Percentiles rank a stretch among this genome's conserved stretches.
These are phyloP conservation scores for Clitoria ternatea DNA, from an alignment of 306 rosid species.

Conservation along the genomic window DNA sequence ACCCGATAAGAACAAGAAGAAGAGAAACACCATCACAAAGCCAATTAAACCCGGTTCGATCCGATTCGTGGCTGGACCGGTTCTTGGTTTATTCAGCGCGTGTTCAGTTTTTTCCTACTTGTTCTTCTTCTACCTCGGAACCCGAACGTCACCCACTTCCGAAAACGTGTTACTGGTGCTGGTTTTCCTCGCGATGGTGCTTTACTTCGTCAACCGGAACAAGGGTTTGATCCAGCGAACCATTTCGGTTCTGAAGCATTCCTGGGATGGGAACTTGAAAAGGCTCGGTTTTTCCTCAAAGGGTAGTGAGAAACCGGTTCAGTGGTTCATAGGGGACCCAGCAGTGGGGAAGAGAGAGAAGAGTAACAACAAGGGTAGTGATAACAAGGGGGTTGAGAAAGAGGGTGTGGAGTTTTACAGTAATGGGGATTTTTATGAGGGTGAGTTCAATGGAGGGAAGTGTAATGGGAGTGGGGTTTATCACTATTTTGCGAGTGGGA, in stretches of 20 bases:
- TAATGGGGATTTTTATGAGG: constrained; percentile 84
- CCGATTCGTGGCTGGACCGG: constrained; percentile 31
- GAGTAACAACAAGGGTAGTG: background rate
- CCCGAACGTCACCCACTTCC: constrained; percentile 35
- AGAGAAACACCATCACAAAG: background rate
- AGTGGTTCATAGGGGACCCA: constrained; percentile 74
- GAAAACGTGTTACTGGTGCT: constrained; percentile 63
- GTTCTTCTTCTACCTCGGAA: constrained; percentile 36
- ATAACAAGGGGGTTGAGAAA: constrained; percentile 20
- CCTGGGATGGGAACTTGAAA: constrained; percentile 45
- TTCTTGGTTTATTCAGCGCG: constrained; percentile 33
- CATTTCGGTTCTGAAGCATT: constrained; percentile 47
- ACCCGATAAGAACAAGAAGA: constrained; percentile 24
- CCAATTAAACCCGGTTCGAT: constrained; percentile 25
- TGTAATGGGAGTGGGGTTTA: constrained; percentile 82
- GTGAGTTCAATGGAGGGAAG: constrained; percentile 63
- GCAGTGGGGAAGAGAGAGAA: background rate
- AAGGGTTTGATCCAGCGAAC: constrained; percentile 46
- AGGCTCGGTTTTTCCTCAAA: constrained; percentile 41
- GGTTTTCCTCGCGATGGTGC: constrained; percentile 54
- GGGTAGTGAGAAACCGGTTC: constrained; percentile 49
- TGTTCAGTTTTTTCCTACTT: constrained; percentile 25
- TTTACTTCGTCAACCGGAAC: constrained; percentile 56
- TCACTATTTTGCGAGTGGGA: constrained; percentile 59
- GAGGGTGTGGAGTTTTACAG: constrained; percentile 80